Evolutionary conservation across 2,329 filamentous ascomycete genomes (phyloP), one percentile per base, ranked within the genome.

Genomic region (Hypoxylon sp.): DNA sequence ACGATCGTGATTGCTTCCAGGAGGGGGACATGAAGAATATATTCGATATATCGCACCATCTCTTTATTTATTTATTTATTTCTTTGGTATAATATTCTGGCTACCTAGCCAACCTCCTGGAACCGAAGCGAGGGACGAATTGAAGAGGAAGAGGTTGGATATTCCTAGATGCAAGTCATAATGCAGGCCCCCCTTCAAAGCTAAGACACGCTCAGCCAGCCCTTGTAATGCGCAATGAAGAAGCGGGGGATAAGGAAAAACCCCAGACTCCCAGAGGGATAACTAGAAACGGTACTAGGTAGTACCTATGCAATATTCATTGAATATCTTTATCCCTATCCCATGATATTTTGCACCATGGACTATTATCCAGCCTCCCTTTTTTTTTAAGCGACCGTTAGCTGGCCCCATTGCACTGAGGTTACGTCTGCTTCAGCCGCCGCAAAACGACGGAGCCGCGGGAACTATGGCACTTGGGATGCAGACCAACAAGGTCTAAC

Each of bases 111-210:
- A 50, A 19, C 46, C 63, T 61, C 63, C 63, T 61, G 63, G 63
- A 61, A 61, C 63, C 26, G 22, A 53, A 61, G 52, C 29, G 53
- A 66, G 57, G 63, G 52, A 44, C 17, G 48, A 35, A 46, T 22
- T 37, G 19, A 51, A 55, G 31, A 44, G 8, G 50, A 62, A 35
- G 55, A 65, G 63, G 63, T 33, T 66, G 52, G 63, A 51, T 24
- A 54, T 63, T 56, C 65, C 47, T 55, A 26, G 46, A 63, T 63
- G 68, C 61, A 65, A 68, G 68, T 70, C 64, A 70, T 70, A 57
- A 14, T 61, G 56, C 61, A 63, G 42, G 44, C 44, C n/a, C 39
- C 48, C 17, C 39, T n/a, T 54, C 58, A 29, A 17, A 59, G 33
- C 48, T 51, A 46, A 67, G 50, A 63, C 63, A 65, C 13, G 5